phyloP scores from a whole-genome alignment of 2,329 filamentous ascomycete species.

The Epichloe sp. region DNA sequence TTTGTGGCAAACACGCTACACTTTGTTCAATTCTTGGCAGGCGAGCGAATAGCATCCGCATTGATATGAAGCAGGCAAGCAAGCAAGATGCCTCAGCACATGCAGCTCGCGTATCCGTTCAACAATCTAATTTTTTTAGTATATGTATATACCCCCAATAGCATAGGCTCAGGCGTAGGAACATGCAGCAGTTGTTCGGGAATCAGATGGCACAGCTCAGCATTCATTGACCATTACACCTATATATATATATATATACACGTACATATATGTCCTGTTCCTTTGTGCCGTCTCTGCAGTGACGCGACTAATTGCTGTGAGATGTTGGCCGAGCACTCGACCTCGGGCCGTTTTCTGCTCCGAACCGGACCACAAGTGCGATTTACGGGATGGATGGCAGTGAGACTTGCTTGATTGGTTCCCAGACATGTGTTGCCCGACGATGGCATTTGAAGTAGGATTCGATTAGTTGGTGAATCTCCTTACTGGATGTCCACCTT shows the following conservation, averaged over 20 bases:
- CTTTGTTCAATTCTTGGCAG: not conserved
- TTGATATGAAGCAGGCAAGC: not conserved
- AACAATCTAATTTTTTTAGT: slow-evolving; percentile 18
- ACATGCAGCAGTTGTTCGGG: not conserved
- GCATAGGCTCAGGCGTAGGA: not conserved
- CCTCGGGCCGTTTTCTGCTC: too few relatives aligned
- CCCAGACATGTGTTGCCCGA: too few relatives aligned
- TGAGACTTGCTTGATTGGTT: too few relatives aligned
- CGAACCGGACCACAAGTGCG: too few relatives aligned
- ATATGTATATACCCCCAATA: slow-evolving; percentile 6
- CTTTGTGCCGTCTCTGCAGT: not conserved
- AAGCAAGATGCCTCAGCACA: not conserved
- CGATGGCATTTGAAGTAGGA: too few relatives aligned
- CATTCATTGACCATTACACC: not conserved
- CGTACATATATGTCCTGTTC: not conserved
- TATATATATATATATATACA: too few relatives aligned
- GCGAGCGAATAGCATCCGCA: not conserved
- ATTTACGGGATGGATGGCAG: too few relatives aligned
- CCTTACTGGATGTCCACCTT: slow-evolving; percentile 43
- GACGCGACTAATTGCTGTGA: too few relatives aligned
- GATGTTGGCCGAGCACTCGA: too few relatives aligned
- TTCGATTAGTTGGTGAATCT: too few relatives aligned
- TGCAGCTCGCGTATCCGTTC: slow-evolving; percentile 2
- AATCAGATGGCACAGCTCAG: not conserved
- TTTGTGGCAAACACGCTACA: not conserved